A percentile compares a stretch with the other conserved stretches of the same genome.
Conservation (phyloP, 176 grass and related monocot genomes). For the Poa pratensis region DNA sequence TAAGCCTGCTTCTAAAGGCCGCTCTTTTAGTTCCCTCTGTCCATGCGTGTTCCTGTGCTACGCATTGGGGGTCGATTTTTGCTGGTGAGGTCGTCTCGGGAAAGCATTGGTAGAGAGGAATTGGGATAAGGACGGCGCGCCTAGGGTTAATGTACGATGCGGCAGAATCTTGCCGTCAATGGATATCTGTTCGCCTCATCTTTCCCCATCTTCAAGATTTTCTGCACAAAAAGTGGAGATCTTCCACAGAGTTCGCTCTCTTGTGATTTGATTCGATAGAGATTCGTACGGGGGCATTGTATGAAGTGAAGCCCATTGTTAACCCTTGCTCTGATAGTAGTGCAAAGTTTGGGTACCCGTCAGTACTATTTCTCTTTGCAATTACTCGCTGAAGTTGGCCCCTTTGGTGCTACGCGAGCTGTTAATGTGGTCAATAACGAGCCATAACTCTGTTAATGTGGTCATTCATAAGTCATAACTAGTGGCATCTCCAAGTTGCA, state of each 20-base stretch:
- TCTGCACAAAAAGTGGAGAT: neutral
- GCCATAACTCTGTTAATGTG: neutral
- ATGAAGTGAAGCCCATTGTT: neutral
- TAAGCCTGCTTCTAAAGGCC: neutral
- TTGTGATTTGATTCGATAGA: neutral
- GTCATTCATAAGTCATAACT: neutral
- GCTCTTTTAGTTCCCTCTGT: neutral
- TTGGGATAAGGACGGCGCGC: neutral
- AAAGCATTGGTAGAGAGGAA: neutral
- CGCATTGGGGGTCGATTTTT: neutral
- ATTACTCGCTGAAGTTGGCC: neutral
- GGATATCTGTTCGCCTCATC: neutral
- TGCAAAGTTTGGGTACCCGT: neutral
- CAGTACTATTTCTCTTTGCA: neutral
- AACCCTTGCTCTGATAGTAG: neutral
- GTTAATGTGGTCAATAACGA: conserved; percentile 5
- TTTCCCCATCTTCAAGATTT: conserved; percentile 8
- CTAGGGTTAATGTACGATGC: neutral
- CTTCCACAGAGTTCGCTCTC: neutral
- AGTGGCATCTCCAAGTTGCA: neutral
- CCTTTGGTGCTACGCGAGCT: neutral
- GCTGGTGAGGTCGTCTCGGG: neutral
- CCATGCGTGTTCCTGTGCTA: neutral
- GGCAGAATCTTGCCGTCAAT: neutral
- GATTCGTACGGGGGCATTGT: neutral